Evolutionary conservation across 2,329 filamentous ascomycete species (phyloP), one percentile per base, ranked within the genome.

Genomic region (Xylaria sp.): DNA sequence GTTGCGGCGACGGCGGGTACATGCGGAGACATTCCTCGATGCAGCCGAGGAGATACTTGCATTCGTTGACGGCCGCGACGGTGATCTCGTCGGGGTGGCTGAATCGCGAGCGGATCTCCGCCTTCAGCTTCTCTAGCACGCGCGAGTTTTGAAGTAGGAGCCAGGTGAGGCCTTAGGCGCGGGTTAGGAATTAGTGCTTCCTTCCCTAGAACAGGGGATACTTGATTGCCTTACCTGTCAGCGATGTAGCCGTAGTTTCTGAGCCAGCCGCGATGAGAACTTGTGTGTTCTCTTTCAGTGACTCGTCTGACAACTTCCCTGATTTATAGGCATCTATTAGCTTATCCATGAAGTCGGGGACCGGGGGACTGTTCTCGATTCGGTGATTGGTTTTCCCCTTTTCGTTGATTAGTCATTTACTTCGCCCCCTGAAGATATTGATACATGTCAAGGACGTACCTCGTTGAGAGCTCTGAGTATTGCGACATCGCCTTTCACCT

Each of bases 1-100:
- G 49, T 33, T 60, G 62, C 4, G 65, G 51, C 11, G 63, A 62
- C 0, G 63, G 65, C 9, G 78, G 77, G 58, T 78, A 79, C 40
- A 79, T 66, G 11, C 78, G 72, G 25, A 80, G 60, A 7, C 68
- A 71, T 64, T 80, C 78, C 11, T 79, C 70, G 11, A 80, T 67
- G 52, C 69, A 72, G 3, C 76, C 78, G 4, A 71, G 59, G 43
- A 79, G 68, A 55, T 79, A 81, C 38, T 64, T 55, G 0, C 78
- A 67, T 4, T 66, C 59, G 46, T 66, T 66, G 6, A 73, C 66
- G 15, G 68, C 68, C 6, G 62, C 58, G n/a, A 76, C 60, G 13
- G 67, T 72, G 51, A 80, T 78, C 6, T 78, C 73, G 0, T 74
- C 68, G 29, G 73, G 68, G 0, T 31, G 63, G 1, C 63, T 51